Percentiles rank a stretch among this genome's conserved stretches.
Evolutionary conservation across 768 basidiomycete species (phyloP).

Genomic region (Phallus indusiatus): DNA sequence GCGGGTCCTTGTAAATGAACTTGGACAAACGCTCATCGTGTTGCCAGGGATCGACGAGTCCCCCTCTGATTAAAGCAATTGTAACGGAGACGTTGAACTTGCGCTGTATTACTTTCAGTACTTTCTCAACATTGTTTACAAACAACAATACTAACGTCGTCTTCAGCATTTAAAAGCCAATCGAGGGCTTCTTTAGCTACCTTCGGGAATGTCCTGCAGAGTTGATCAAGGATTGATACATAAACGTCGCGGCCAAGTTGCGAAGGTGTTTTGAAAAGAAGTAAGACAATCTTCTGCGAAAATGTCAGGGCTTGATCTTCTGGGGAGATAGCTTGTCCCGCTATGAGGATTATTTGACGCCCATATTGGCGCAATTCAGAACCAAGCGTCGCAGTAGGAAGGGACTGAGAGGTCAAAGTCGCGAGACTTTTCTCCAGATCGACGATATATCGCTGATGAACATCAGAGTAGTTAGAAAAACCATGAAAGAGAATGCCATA

Average conservation of each 20-base stretch:
- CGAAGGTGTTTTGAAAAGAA: constrained; percentile 81
- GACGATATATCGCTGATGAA: constrained; percentile 33
- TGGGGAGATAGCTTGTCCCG: constrained; percentile 68
- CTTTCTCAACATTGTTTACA: constrained; percentile 2
- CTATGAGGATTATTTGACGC: constrained; percentile 72
- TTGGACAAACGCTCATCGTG: constrained; percentile 91
- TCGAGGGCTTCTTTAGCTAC: constrained; percentile 95
- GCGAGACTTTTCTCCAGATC: constrained; percentile 77
- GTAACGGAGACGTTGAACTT: constrained; percentile 96
- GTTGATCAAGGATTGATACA: constrained; percentile 76
- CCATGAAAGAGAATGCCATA: constrained; percentile 26
- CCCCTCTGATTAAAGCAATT: constrained; percentile 75
- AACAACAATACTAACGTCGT: constrained; percentile 56
- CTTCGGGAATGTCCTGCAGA: constrained; percentile 84
- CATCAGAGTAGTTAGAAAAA: background rate
- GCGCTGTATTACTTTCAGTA: constrained; percentile 42
- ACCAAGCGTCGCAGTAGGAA: constrained; percentile 64
- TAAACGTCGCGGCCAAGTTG: constrained; percentile 90
- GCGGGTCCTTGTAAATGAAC: constrained; percentile 67
- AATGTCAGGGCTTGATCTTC: constrained; percentile 84
- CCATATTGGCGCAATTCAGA: constrained; percentile 83
- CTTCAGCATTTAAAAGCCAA: constrained; percentile 94
- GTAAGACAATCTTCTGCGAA: constrained; percentile 94
- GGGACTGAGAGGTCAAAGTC: constrained; percentile 63
- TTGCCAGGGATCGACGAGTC: constrained; percentile 64